These are phyloP conservation scores for Sutorius eximius DNA, from an alignment of 1,284 basidiomycete species.

Conservation along the genomic window DNA sequence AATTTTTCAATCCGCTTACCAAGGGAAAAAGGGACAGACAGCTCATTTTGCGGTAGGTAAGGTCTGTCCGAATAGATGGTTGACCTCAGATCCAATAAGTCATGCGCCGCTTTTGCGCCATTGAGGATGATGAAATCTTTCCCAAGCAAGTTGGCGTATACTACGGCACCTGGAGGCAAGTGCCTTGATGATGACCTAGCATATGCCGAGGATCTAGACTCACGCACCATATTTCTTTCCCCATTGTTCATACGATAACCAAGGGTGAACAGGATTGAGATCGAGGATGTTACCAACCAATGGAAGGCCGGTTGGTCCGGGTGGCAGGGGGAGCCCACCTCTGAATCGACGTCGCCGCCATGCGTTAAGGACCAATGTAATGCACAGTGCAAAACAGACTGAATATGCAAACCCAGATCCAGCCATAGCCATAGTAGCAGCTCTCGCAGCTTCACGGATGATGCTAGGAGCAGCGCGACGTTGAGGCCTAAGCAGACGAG, in stretches of 20 bases:
- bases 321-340: slow-evolving; percentile 26
- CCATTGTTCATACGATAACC: slow-evolving; percentile 33
- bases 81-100: slow-evolving; percentile 44
- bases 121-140: slow-evolving; percentile 42
- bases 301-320: slow-evolving; percentile 31
- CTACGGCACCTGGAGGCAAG: slow-evolving; percentile 32
- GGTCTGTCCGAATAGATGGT: slow-evolving; percentile 44
- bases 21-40: slow-evolving; percentile 13
- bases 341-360: slow-evolving; percentile 19
- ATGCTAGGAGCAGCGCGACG: too few species aligned
- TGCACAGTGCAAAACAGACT: slow-evolving; percentile 11
- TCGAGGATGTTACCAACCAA: slow-evolving; percentile 28
- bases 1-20: background rate
- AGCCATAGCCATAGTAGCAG: background rate
- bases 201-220: background rate
- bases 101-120: slow-evolving; percentile 36
- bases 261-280: slow-evolving; percentile 20
- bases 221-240: slow-evolving; percentile 30
- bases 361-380: background rate
- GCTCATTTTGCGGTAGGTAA: slow-evolving; percentile 20
- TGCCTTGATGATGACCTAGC: background rate
- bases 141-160: slow-evolving; percentile 38
- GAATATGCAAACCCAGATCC: slow-evolving; percentile 7
- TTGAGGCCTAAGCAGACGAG: background rate
- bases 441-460: background rate